phyloP scores from a whole-genome alignment of 2,329 filamentous ascomycete species.

The Paraphaeosphaeria minitans region DNA sequence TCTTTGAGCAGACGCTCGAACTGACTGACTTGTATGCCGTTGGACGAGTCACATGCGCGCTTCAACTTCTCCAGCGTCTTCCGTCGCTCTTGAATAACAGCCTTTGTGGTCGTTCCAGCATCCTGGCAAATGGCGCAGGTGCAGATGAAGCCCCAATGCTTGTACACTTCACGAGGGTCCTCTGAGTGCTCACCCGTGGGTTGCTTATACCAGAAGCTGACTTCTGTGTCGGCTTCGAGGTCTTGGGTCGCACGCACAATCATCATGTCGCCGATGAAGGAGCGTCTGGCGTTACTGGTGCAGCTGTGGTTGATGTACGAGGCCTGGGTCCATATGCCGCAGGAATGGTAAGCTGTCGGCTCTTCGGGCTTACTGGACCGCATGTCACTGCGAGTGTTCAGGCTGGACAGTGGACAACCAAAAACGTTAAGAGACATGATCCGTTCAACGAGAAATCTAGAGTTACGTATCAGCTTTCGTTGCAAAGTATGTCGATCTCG shows the following conservation, averaged over 20 bases:
- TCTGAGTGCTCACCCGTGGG: not conserved
- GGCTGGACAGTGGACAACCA: constrained; percentile 35
- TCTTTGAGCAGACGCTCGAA: constrained; percentile 19
- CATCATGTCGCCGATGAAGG: constrained; percentile 47
- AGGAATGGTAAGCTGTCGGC: constrained; percentile 13
- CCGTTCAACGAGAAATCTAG: constrained; percentile 53
- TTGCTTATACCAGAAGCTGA: constrained; percentile 21
- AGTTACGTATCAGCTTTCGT: constrained; percentile 21
- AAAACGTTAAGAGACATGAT: constrained; percentile 55
- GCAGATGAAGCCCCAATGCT: constrained; percentile 25
- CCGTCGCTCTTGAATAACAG: not conserved
- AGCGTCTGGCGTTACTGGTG: constrained; percentile 42
- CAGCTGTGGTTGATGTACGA: constrained; percentile 55
- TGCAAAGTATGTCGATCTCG: not conserved
- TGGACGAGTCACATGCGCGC: constrained; percentile 1
- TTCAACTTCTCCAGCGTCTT: not conserved
- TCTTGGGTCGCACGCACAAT: constrained; percentile 49
- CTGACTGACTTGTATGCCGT: not conserved
- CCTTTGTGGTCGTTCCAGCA: not conserved
- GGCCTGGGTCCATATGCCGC: constrained; percentile 48
- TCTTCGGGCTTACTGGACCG: constrained; percentile 10
- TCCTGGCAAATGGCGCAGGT: constrained; percentile 24
- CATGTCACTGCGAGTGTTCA: constrained; percentile 17
- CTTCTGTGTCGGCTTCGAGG: constrained; percentile 21
- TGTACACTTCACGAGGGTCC: constrained; percentile 9